These are phyloP conservation scores for Diospyros lotus DNA, from an alignment of 148 eudicot genomes.

Conservation along the genomic window DNA sequence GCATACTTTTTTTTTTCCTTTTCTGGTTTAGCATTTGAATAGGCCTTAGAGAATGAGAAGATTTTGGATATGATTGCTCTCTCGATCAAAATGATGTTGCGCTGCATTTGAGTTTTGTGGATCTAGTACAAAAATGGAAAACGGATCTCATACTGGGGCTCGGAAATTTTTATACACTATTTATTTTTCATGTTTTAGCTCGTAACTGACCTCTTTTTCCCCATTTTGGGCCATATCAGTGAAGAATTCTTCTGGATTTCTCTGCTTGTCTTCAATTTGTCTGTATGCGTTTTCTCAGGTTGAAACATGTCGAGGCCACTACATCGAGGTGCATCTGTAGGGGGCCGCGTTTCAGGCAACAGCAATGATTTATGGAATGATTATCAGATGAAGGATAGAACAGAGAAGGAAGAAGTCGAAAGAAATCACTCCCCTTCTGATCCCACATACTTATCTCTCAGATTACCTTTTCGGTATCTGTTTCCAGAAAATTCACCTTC, in stretches of 20 bases:
- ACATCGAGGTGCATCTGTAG: constrained; percentile 67
- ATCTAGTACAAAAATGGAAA: constrained; percentile 10
- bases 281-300: constrained; percentile 25
- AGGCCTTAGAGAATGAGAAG: neutral
- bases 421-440: constrained; percentile 41
- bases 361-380: constrained; percentile 61
- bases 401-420: constrained; percentile 68
- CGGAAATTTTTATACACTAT: neutral
- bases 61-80: neutral
- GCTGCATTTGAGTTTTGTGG: neutral
- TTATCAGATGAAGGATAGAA: constrained; percentile 75
- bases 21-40: neutral
- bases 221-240: constrained; percentile 7
- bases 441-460: constrained; percentile 34
- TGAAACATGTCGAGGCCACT: constrained; percentile 85
- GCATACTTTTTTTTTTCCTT: neutral
- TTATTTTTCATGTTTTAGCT: neutral
- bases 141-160: neutral
- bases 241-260: constrained; percentile 8
- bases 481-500: constrained; percentile 45
- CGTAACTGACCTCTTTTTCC: neutral
- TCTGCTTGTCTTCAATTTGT: constrained; percentile 11
- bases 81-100: too few relatives aligned
- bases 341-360: constrained; percentile 55
- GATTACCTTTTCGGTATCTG: constrained; percentile 40